Conservation (phyloP, 2,329 filamentous ascomycete species). For the Xylaria sp. region DNA sequence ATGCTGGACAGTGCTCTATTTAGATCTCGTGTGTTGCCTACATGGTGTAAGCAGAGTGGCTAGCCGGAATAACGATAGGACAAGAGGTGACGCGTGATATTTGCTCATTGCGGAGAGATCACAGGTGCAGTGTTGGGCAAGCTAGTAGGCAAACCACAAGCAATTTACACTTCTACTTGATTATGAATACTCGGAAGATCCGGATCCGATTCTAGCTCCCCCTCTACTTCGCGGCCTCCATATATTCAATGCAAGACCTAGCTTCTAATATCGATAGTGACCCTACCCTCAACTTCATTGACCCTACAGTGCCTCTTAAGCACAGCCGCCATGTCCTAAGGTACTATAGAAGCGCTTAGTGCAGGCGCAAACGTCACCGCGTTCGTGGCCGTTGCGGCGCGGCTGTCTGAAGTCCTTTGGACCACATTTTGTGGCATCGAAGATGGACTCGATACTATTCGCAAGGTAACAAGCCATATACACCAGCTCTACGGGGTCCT, state of each 20-base stretch:
- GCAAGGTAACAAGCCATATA: not conserved
- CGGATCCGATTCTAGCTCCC: not conserved
- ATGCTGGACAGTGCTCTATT: not conserved
- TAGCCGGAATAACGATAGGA: not conserved
- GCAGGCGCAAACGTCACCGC: not conserved
- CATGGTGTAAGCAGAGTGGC: not conserved
- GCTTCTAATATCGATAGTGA: not conserved
- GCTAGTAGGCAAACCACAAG: not conserved
- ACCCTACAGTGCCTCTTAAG: not conserved
- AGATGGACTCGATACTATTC: not conserved
- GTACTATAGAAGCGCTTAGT: not conserved
- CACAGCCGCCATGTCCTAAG: not conserved
- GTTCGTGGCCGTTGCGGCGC: not conserved
- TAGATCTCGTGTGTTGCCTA: not conserved
- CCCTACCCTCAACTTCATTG: not conserved
- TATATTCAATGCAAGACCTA: not conserved
- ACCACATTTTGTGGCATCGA: not conserved
- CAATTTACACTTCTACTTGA: not conserved
- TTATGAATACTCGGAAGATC: not conserved
- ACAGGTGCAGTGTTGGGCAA: not conserved
- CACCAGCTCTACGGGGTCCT: not conserved
- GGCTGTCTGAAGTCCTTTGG: not conserved
- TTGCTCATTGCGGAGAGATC: too few species aligned
- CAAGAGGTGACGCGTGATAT: too few species aligned
- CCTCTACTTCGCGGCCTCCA: not conserved